These are phyloP conservation scores for Panicum virgatum DNA, from an alignment of 202 grass and related monocot species.

Conservation along the genomic window DNA sequence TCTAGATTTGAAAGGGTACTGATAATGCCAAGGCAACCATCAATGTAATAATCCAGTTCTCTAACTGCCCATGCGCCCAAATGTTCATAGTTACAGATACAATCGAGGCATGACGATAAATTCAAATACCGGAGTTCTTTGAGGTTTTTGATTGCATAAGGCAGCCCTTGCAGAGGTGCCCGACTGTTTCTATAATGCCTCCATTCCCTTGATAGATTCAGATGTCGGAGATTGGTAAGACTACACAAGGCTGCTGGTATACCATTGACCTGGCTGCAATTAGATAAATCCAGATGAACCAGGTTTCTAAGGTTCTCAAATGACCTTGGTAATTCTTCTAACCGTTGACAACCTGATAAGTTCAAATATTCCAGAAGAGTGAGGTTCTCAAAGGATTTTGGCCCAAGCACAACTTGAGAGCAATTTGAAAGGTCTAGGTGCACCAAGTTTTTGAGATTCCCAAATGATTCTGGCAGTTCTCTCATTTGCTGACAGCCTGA, in stretches of 20 bases:
- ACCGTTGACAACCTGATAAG: neutral
- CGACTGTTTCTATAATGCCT: no score
- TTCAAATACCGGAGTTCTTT: no score
- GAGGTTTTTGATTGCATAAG: neutral
- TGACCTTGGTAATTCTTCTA: neutral
- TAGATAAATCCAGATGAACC: no score
- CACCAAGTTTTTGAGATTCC: neutral
- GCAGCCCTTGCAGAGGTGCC: neutral
- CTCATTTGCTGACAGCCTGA: neutral
- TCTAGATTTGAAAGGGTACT: neutral
- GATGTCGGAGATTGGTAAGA: no score
- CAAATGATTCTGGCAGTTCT: neutral
- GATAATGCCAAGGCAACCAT: neutral
- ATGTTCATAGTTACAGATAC: no score
- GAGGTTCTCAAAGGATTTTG: neutral
- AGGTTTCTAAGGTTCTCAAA: no score
- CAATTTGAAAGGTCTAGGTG: conserved; percentile 5
- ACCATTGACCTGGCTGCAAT: no score
- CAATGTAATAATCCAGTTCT: no score
- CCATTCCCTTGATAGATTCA: neutral
- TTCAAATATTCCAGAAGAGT: neutral
- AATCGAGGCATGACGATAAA: no score
- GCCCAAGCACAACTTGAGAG: neutral
- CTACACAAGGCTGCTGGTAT: no score
- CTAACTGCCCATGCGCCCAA: no score